Evolutionary conservation across 2,329 filamentous ascomycete genomes (phyloP).

Genomic region (Fusarium cicatricum): DNA sequence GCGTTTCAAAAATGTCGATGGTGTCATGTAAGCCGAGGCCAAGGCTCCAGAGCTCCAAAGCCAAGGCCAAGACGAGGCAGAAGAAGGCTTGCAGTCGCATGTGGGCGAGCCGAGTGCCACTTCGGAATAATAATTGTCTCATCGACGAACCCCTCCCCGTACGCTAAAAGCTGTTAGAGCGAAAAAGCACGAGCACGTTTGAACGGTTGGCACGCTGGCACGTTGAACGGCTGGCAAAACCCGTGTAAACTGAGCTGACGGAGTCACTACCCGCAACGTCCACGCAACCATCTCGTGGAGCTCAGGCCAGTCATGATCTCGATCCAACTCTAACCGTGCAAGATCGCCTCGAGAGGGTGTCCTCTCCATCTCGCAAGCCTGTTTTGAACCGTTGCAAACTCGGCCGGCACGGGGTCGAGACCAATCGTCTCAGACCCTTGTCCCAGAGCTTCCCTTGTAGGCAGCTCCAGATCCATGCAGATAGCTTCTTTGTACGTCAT

Average conservation of each 20-base stretch:
- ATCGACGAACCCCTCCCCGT: conserved; percentile 37
- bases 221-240: background rate
- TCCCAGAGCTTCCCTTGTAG: conserved; percentile 12
- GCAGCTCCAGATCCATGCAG: conserved; percentile 20
- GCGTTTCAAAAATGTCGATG: conserved; percentile 29
- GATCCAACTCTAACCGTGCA: conserved; percentile 28
- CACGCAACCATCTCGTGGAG: conserved; percentile 17
- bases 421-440: conserved; percentile 7
- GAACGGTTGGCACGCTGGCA: background rate
- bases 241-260: conserved; percentile 11
- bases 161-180: conserved; percentile 6
- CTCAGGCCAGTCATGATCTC: conserved; percentile 31
- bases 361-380: conserved; percentile 33
- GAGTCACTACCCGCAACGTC: conserved; percentile 5
- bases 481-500: conserved; percentile 38
- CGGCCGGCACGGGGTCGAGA: conserved; percentile 2
- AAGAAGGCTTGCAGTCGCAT: background rate
- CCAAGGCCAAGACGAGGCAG: conserved; percentile 3
- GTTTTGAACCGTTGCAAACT: conserved; percentile 25
- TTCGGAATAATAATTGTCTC: conserved; percentile 20
- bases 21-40: conserved; percentile 24
- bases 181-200: too few relatives aligned
- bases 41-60: background rate
- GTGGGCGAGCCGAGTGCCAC: background rate
- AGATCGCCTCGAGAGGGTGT: conserved; percentile 31